Conservation (phyloP, 352 stramenopile genomes). For the Aphanomyces cochlioides region DNA sequence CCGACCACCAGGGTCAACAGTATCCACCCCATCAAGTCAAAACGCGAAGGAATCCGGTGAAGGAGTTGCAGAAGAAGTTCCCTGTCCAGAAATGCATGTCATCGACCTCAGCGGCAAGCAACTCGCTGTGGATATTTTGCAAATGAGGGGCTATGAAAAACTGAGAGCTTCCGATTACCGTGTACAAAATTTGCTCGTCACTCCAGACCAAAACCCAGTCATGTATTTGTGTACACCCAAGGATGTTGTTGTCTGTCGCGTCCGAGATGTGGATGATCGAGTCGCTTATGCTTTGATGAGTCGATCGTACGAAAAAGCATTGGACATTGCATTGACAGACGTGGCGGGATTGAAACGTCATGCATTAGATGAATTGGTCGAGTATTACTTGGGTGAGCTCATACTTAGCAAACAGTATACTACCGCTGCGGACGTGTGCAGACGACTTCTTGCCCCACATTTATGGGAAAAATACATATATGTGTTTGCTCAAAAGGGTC, state of each 20-base stretch:
- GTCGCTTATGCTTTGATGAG: slow-evolving; percentile 61
- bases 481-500: slow-evolving; percentile 71
- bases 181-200: slow-evolving; percentile 69
- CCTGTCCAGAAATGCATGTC: slow-evolving; percentile 81
- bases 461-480: slow-evolving; percentile 87
- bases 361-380: slow-evolving; percentile 59
- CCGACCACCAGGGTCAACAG: slow-evolving; percentile 52
- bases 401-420: slow-evolving; percentile 70
- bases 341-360: slow-evolving; percentile 51
- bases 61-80: slow-evolving; percentile 63
- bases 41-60: slow-evolving; percentile 53
- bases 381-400: slow-evolving; percentile 71
- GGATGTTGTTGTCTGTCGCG: slow-evolving; percentile 78
- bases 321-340: slow-evolving; percentile 63
- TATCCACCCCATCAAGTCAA: slow-evolving; percentile 30
- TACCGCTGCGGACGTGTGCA: slow-evolving; percentile 66
- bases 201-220: slow-evolving; percentile 30
- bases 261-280: slow-evolving; percentile 73
- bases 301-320: slow-evolving; percentile 56
- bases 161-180: slow-evolving; percentile 77
- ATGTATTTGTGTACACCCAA: slow-evolving; percentile 80
- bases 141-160: slow-evolving; percentile 67
- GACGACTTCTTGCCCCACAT: slow-evolving; percentile 62
- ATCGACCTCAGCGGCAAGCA: slow-evolving; percentile 83
- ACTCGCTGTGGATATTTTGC: slow-evolving; percentile 78